A percentile compares a stretch with the other conserved stretches of the same genome.
Conservation (phyloP, 352 stramenopile genomes). For the Elongisporangium undulatum region DNA sequence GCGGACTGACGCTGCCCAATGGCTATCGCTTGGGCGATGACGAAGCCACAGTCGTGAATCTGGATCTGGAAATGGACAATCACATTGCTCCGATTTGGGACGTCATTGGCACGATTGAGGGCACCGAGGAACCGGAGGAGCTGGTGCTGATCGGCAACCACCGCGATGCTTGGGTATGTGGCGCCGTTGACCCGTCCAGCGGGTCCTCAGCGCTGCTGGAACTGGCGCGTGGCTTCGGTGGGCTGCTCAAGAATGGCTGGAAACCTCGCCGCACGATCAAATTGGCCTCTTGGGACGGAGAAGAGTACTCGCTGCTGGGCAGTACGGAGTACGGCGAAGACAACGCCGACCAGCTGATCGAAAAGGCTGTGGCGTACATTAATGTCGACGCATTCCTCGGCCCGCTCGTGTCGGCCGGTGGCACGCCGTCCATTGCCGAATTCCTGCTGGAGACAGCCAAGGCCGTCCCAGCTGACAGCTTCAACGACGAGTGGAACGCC, state of each 20-base stretch:
- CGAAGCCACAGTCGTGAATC: slow-evolving; percentile 22
- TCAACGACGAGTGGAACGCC: slow-evolving; percentile 14
- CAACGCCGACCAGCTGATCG: slow-evolving; percentile 37
- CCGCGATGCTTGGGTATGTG: slow-evolving; percentile 75
- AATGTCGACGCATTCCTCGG: slow-evolving; percentile 79
- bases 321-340: slow-evolving; percentile 66
- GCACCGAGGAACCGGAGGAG: slow-evolving; percentile 29
- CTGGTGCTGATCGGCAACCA: slow-evolving; percentile 69
- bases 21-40: slow-evolving; percentile 46
- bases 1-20: slow-evolving; percentile 34
- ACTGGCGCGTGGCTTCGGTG: slow-evolving; percentile 45
- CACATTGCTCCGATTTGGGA: slow-evolving; percentile 63
- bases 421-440: slow-evolving; percentile 55
- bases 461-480: slow-evolving; percentile 40
- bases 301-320: slow-evolving; percentile 74
- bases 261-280: slow-evolving; percentile 54
- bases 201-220: slow-evolving; percentile 59
- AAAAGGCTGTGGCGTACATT: slow-evolving; percentile 66
- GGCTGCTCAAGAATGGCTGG: slow-evolving; percentile 48
- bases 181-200: slow-evolving; percentile 54
- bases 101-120: slow-evolving; percentile 40
- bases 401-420: slow-evolving; percentile 31
- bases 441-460: slow-evolving; percentile 50
- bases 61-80: slow-evolving; percentile 53
- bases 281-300: slow-evolving; percentile 67